These are phyloP conservation scores for Salix caprea DNA, from an alignment of 345 rosid species.

Conservation along the genomic window DNA sequence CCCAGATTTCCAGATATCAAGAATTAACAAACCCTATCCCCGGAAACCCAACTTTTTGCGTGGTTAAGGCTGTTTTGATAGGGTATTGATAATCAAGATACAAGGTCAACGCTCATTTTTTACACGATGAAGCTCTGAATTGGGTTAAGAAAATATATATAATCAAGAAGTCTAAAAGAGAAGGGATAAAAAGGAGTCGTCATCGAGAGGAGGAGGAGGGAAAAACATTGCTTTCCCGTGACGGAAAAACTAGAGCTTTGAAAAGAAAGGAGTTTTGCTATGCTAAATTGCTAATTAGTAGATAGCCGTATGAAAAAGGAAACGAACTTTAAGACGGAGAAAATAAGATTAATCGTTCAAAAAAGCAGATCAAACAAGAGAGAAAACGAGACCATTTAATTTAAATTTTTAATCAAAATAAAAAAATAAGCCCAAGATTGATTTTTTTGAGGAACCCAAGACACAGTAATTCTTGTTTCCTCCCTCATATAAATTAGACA, in stretches of 20 bases:
- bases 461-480: neutral
- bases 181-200: neutral
- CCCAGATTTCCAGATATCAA: conserved; percentile 7
- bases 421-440: neutral
- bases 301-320: neutral
- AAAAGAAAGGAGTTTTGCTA: neutral
- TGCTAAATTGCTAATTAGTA: neutral
- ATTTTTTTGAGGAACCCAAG: neutral
- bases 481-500: neutral
- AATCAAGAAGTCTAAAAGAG: neutral
- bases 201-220: neutral
- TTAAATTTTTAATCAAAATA: neutral
- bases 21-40: conserved; percentile 13
- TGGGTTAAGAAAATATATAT: neutral
- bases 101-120: conserved; percentile 10
- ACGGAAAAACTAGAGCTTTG: neutral
- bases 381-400: conserved; percentile 12
- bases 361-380: conserved; percentile 12
- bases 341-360: conserved; percentile 5
- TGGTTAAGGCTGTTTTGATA: neutral
- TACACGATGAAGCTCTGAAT: neutral
- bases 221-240: neutral
- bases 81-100: neutral
- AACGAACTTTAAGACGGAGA: conserved; percentile 6
- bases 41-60: neutral